Base-by-base conservation (phyloP, 1,284 basidiomycete genomes). In the Athelia sp. region DNA sequence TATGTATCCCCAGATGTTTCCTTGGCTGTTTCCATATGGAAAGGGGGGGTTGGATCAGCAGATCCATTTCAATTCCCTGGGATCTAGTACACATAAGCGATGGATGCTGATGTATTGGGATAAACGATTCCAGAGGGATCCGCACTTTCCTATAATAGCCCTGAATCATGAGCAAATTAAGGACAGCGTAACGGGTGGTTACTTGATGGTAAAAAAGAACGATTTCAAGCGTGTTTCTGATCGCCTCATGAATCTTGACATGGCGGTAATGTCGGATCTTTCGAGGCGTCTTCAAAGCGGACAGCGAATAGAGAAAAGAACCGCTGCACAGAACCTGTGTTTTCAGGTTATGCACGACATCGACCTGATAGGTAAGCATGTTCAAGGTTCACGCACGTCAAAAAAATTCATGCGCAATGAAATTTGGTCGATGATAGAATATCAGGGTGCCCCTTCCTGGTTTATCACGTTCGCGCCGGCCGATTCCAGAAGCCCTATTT, bases 151-250 rank as follows among this genome's bases (percentile, higher is more conserved):
- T n/a, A 19, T 74, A 23, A 55, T 72, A n/a, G 67, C 65, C 0
- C 70, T 73, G 31, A 71, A 66, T 54, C 66, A 73, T 50, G 53
- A 67, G 24, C 70, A 73, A 52, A 63, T 74, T 0, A 67, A 62
- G 42, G 36, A 52, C 0, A 50, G 51, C 18, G 54, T 56, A 1
- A 55, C 48, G 4, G 61, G 57, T 3, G 62, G 66, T 4, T 69
- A 61, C 53, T 32, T 73, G 2, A 21, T 67, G 0, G 57, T 59
- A 2, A 51, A 65, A 15, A 56, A 56, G 34, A 17, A 34, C 4
- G 50, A 58, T 10, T 60, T 63, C 51, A 8, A 46, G 2, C 15
- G 53, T 14, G 51, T 65, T 17, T 47, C 50, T 18, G 43, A 56
- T 3, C 45, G 53, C 23, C 3, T 64, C 8, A 15, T 56, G 2